phyloP scores from a whole-genome alignment of 331 rosid species.

The Telfairia occidentalis region DNA sequence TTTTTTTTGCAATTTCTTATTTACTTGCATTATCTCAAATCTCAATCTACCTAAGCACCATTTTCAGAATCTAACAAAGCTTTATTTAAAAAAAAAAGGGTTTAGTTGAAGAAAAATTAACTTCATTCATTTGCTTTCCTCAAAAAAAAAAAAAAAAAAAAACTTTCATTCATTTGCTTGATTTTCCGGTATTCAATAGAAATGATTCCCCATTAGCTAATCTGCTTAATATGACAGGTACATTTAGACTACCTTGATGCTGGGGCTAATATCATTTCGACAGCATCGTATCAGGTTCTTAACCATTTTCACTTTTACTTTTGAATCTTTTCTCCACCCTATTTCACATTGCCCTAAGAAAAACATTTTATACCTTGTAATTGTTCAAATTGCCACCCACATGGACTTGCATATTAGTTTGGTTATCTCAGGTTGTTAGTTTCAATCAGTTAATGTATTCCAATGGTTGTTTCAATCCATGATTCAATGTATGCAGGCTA shows the following conservation, averaged over 20 bases:
- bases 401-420: background rate
- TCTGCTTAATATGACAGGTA: slow-evolving; percentile 36
- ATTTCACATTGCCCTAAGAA: background rate
- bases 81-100: too few species aligned
- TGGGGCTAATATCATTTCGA: slow-evolving; percentile 73
- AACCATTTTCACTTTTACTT: background rate
- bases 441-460: background rate
- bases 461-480: background rate
- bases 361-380: background rate
- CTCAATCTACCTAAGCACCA: too few species aligned
- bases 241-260: slow-evolving; percentile 88
- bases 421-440: background rate
- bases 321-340: background rate
- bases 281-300: slow-evolving; percentile 85
- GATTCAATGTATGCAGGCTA: slow-evolving; percentile 41
- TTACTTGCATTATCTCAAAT: too few species aligned
- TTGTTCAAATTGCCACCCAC: background rate
- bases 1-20: too few species aligned
- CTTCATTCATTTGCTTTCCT: too few species aligned
- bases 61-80: too few species aligned
- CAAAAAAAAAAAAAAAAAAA: too few species aligned
- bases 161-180: background rate
- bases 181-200: background rate
- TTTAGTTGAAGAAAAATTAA: too few species aligned
- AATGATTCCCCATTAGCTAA: background rate